These are phyloP conservation scores for Suhomyces chickasaworum DNA, from an alignment of 1,139 yeast genomes.

Conservation along the genomic window DNA sequence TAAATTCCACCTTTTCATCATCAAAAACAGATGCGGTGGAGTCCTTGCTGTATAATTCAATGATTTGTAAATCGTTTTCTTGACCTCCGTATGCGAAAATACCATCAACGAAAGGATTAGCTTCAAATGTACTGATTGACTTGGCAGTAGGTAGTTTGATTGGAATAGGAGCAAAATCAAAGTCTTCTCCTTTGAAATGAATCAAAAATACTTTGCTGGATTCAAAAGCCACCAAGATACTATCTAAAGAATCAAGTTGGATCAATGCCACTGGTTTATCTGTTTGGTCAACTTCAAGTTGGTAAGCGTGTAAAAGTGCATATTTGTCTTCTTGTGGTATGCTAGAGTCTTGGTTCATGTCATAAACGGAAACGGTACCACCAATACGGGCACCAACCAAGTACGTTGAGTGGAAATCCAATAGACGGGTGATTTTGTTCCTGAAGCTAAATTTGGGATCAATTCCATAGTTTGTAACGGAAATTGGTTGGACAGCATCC, in stretches of 20 bases:
- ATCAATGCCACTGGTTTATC: slow-evolving; percentile 40
- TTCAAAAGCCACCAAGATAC: slow-evolving; percentile 44
- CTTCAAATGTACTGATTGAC: slow-evolving; percentile 49
- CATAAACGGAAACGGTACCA: slow-evolving; percentile 45
- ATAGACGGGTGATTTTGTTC: slow-evolving; percentile 31
- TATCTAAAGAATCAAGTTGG: slow-evolving; percentile 30
- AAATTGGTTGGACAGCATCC: slow-evolving; percentile 56
- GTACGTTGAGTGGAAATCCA: slow-evolving; percentile 33
- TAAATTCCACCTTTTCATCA: slow-evolving; percentile 18
- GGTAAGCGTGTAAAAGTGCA: slow-evolving; percentile 28
- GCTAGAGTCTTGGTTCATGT: slow-evolving; percentile 21
- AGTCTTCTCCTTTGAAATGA: slow-evolving; percentile 30
- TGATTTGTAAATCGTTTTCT: slow-evolving; percentile 62
- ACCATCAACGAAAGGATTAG: slow-evolving; percentile 47
- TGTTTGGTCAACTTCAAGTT: slow-evolving; percentile 24
- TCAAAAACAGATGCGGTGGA: slow-evolving; percentile 22
- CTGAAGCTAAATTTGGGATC: slow-evolving; percentile 32
- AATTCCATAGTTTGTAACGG: slow-evolving; percentile 41
- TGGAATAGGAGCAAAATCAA: slow-evolving; percentile 33
- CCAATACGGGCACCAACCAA: slow-evolving; percentile 46
- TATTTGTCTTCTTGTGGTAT: slow-evolving; percentile 18
- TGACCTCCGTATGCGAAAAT: slow-evolving; percentile 74
- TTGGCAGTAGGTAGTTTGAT: slow-evolving; percentile 38
- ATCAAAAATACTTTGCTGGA: slow-evolving; percentile 54
- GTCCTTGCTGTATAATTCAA: slow-evolving; percentile 39